Conservation (phyloP, 371 early-diverging fungal genomes). For the Conidiobolus incongruus region DNA sequence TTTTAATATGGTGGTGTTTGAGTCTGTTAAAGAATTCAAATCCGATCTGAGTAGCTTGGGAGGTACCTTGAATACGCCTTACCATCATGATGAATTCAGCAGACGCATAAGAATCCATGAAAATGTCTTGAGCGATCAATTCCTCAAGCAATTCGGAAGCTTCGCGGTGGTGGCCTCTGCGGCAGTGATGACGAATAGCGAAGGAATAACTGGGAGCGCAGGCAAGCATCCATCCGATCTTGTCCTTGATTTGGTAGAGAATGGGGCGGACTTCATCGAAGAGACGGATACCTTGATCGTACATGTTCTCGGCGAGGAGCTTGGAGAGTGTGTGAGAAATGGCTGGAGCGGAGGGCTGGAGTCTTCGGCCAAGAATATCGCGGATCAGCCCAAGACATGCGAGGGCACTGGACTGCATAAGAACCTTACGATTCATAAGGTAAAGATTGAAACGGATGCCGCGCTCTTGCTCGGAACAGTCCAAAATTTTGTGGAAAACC, state of each 20-base stretch:
- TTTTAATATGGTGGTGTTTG: neutral
- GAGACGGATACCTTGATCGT: neutral
- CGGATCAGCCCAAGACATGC: neutral
- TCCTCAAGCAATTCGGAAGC: neutral
- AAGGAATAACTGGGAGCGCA: neutral
- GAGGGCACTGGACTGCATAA: neutral
- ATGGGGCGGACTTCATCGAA: neutral
- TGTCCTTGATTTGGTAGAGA: neutral
- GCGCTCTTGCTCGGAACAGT: no score
- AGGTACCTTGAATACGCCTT: no score
- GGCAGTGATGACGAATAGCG: neutral
- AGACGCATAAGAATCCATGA: neutral
- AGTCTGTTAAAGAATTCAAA: neutral
- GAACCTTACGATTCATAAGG: neutral
- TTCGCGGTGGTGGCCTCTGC: neutral
- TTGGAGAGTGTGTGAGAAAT: neutral
- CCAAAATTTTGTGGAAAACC: neutral
- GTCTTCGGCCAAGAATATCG: neutral
- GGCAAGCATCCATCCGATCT: neutral
- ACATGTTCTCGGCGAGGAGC: neutral
- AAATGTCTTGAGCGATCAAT: neutral
- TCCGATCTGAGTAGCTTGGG: neutral
- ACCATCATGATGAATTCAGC: neutral
- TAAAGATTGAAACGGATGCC: neutral
- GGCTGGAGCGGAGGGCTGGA: neutral